Evolutionary conservation across 176 grass and related monocot genomes (phyloP).

Genomic region (Dactylis glomerata): DNA sequence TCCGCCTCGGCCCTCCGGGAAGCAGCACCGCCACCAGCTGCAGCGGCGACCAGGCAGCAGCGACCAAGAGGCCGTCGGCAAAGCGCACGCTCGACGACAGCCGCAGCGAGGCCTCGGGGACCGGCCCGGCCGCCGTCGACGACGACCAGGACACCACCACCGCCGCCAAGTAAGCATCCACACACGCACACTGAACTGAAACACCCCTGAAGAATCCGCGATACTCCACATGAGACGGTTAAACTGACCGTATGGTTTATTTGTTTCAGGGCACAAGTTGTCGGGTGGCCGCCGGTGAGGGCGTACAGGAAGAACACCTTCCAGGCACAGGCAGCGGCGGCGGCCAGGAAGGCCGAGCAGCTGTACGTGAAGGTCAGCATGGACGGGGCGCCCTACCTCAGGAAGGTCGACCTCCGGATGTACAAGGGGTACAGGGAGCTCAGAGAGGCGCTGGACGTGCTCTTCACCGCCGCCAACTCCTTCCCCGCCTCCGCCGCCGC

Average conservation of each 20-base stretch:
- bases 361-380: slow-evolving; percentile 89
- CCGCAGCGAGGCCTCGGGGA: slow-evolving; percentile 29
- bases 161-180: slow-evolving; percentile 34
- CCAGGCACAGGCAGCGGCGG: slow-evolving; percentile 1
- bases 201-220: neutral
- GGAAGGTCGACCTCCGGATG: slow-evolving; percentile 82
- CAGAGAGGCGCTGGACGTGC: slow-evolving; percentile 51
- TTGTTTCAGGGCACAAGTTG: slow-evolving; percentile 59
- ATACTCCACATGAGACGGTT: neutral
- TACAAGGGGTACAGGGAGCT: slow-evolving; percentile 80
- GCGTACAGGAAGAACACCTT: slow-evolving; percentile 74
- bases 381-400: slow-evolving; percentile 88
- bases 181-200: too few relatives aligned
- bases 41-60: neutral
- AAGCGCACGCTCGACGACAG: slow-evolving; percentile 39
- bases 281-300: slow-evolving; percentile 85
- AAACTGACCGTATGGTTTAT: neutral
- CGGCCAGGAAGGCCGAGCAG: slow-evolving; percentile 46
- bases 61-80: slow-evolving; percentile 19
- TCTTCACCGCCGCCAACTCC: slow-evolving; percentile 88
- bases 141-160: slow-evolving; percentile 23
- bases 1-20: slow-evolving; percentile 70
- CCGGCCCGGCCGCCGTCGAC: neutral
- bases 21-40: neutral
- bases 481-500: neutral